Percentiles rank a stretch among this genome's conserved stretches.
phyloP scores from a whole-genome alignment of 2,329 filamentous ascomycete genomes.

The Beauveria sp. region DNA sequence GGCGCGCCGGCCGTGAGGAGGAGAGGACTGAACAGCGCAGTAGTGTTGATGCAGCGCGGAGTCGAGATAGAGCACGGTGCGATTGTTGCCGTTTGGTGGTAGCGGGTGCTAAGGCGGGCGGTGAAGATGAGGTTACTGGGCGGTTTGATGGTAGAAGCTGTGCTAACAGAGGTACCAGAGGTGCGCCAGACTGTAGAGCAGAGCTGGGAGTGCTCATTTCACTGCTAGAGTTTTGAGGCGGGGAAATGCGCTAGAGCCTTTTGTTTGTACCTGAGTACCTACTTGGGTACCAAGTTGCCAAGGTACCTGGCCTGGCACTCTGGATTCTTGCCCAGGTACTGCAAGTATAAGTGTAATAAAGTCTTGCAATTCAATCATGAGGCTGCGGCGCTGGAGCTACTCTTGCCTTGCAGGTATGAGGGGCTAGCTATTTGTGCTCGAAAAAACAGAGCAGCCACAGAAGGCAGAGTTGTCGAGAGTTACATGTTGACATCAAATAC shows the following conservation, averaged over 20 bases:
- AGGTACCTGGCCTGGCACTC: not conserved
- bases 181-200: not conserved
- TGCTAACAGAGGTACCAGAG: not conserved
- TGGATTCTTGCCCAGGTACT: not conserved
- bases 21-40: not conserved
- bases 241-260: not conserved
- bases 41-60: constrained; percentile 8
- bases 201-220: too few species aligned
- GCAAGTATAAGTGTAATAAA: not conserved
- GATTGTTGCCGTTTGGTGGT: not conserved
- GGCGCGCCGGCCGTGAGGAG: constrained; percentile 3
- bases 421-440: not conserved
- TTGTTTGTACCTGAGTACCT: too few species aligned
- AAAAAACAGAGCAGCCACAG: not conserved
- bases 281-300: not conserved
- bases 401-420: not conserved
- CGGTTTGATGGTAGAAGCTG: not conserved
- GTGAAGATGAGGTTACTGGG: not conserved
- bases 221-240: not conserved
- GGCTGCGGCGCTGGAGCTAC: not conserved
- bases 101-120: not conserved
- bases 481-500: too few species aligned
- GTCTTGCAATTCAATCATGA: not conserved
- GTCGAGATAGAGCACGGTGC: not conserved
- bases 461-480: not conserved